A percentile compares a stretch with the other conserved stretches of the same genome.
Evolutionary conservation across 768 basidiomycete genomes (phyloP).

Genomic region (Phlegmacium glaucopus): DNA sequence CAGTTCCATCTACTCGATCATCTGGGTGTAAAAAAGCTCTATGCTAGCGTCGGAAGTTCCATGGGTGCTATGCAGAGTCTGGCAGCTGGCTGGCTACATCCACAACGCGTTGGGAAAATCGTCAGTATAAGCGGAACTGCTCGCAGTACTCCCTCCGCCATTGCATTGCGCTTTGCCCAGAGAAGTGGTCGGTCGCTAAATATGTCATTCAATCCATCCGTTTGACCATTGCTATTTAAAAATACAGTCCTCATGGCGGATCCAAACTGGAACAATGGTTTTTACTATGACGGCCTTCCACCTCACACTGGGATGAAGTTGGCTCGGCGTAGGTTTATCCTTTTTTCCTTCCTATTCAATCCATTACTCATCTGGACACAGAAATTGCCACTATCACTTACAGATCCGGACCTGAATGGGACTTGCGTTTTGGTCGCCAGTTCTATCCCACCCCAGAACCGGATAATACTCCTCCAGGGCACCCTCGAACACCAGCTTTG

Average conservation of each 20-base stretch:
- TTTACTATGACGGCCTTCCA: slow-evolving; percentile 93
- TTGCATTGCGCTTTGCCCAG: slow-evolving; percentile 96
- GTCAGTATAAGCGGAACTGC: slow-evolving; percentile 96
- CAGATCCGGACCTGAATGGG: slow-evolving; percentile 99
- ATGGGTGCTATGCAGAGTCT: slow-evolving; percentile 99
- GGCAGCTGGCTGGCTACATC: slow-evolving; percentile 90
- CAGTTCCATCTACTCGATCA: slow-evolving; percentile 86
- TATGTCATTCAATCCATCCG: neutral
- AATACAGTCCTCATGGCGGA: slow-evolving; percentile 95
- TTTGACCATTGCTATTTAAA: neutral
- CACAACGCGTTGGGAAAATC: slow-evolving; percentile 83
- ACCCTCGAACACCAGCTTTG: slow-evolving; percentile 60
- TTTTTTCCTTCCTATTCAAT: neutral
- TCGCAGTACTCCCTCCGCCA: slow-evolving; percentile 83
- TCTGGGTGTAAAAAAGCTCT: slow-evolving; percentile 78
- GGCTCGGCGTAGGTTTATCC: slow-evolving; percentile 68
- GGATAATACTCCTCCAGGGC: slow-evolving; percentile 21
- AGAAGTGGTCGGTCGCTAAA: slow-evolving; percentile 70
- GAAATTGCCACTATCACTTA: slow-evolving; percentile 99
- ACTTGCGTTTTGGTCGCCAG: slow-evolving; percentile 91
- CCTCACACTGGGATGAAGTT: slow-evolving; percentile 99
- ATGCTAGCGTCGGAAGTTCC: slow-evolving; percentile 90
- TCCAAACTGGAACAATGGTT: slow-evolving; percentile 98
- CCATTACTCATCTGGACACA: slow-evolving; percentile 26
- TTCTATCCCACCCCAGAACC: slow-evolving; percentile 43